phyloP scores from a whole-genome alignment of 31 red algal genomes.

The Endocladia muricata region DNA sequence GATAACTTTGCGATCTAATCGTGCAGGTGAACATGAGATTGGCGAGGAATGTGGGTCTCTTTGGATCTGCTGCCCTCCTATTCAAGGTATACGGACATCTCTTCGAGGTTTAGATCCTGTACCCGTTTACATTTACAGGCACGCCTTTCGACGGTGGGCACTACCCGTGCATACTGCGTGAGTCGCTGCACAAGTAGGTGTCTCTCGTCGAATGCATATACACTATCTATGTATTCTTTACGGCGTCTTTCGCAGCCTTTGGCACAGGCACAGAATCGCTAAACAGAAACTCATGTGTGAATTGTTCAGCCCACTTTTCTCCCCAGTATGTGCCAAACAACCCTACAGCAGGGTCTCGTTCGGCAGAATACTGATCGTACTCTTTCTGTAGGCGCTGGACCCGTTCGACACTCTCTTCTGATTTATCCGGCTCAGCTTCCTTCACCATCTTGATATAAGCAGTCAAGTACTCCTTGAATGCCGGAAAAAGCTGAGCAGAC shows the following conservation, averaged over 20 bases:
- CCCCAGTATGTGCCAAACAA: constrained; percentile 90
- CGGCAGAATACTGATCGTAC: constrained; percentile 95
- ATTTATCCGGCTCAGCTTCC: constrained; percentile 32
- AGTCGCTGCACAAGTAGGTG: too few relatives aligned
- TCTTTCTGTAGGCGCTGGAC: constrained; percentile 53
- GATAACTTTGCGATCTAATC: background rate
- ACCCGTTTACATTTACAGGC: too few relatives aligned
- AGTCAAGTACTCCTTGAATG: constrained; percentile 75
- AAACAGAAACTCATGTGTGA: constrained; percentile 95
- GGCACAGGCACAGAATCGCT: constrained; percentile 56
- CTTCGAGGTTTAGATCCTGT: constrained; percentile 52
- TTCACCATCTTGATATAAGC: constrained; percentile 61
- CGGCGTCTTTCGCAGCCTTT: background rate
- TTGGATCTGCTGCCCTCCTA: constrained; percentile 24
- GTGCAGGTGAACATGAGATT: constrained; percentile 54
- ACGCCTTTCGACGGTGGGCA: too few relatives aligned
- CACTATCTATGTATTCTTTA: too few relatives aligned
- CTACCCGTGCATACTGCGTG: too few relatives aligned
- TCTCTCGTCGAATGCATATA: too few relatives aligned
- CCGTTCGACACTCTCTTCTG: constrained; percentile 22
- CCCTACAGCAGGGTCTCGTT: constrained; percentile 85
- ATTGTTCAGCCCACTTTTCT: constrained; percentile 75
- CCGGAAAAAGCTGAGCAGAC: constrained; percentile 65
- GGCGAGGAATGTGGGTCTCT: constrained; percentile 38
- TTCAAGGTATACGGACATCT: constrained; percentile 54